Base-by-base conservation (phyloP, 2,329 filamentous ascomycete species). In the Elsinoe ampelina region DNA sequence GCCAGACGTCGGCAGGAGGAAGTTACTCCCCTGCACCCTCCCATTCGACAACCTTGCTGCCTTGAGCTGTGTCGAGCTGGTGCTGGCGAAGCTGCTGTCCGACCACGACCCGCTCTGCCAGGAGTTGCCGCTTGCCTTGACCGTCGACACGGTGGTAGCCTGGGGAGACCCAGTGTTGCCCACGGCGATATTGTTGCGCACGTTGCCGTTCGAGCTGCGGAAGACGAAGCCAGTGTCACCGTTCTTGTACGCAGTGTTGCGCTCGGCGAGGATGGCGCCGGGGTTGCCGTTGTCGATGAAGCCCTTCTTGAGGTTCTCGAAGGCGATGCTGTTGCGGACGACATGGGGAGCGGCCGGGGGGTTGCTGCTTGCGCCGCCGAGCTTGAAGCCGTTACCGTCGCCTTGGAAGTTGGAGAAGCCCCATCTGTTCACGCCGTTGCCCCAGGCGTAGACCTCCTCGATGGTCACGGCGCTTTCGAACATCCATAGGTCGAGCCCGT, bases 341-440 rank as follows among this genome's bases (percentile, higher is more conserved):
- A 74, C 66, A 58, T 77, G 75, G 4, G 10, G 15, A 63, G 73
- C 68, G 0, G 73, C 73, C 0, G 73, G 63, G 11, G 65, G 68
- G 22, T 69, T 66, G 19, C 34, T 39, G 36, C 68, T 66, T 10
- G 64, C 69, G 2, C 71, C 70, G 22, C 73, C 72, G 2, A 77
- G 70, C 64, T 77, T 76, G 70, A 76, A 75, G 13, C 75, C 73
- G 61, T 77, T 77, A 34, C 75, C 75, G 48, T 77, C 74, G 15
- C 74, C 74, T 19, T 71, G 64, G 57, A 76, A 77, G 15, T 67
- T 57, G 7, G 57, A 60, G 63, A 77, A 77, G 35, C 62, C 65
- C 75, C 75, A 77, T 17, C 69, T 64, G 57, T 77, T 75, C 57
- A 73, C 66, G 5, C 75, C 75, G 56, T 77, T 77, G 19, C 74